These are phyloP conservation scores for Dentipellis sp. DNA, from an alignment of 768 basidiomycete genomes.

Conservation along the genomic window DNA sequence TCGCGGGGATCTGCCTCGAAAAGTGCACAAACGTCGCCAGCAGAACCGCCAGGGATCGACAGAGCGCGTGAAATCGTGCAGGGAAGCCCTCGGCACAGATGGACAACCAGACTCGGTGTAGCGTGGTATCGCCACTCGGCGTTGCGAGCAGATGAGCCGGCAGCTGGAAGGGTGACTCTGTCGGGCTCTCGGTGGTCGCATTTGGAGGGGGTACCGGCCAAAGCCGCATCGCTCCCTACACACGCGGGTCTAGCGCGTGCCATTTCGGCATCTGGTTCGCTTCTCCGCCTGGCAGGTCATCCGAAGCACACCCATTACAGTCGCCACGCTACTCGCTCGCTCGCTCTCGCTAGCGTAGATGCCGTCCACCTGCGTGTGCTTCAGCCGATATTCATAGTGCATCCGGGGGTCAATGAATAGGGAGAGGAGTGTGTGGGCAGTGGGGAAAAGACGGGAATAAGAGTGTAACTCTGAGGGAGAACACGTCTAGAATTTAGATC, in stretches of 20 bases:
- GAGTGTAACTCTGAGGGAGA: no score
- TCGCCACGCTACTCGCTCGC: conserved; percentile 28
- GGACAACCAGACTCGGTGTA: conserved; percentile 42
- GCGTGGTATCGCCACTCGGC: conserved; percentile 39
- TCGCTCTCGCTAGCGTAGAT: conserved; percentile 59
- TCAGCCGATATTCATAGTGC: conserved; percentile 40
- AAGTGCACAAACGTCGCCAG: conserved; percentile 46
- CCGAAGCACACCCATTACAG: conserved; percentile 21
- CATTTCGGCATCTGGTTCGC: conserved; percentile 10
- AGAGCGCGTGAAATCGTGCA: conserved; percentile 25
- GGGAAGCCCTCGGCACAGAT: conserved; percentile 15
- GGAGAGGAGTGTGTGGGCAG: no score
- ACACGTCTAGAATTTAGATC: no score
- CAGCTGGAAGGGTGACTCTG: conserved; percentile 49
- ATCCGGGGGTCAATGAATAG: not conserved
- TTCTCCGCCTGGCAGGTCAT: conserved; percentile 5
- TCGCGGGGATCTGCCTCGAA: conserved; percentile 47
- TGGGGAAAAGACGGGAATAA: no score
- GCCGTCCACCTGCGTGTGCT: conserved; percentile 68
- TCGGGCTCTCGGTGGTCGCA: conserved; percentile 26
- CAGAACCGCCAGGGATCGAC: conserved; percentile 46
- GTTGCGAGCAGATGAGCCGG: conserved; percentile 50
- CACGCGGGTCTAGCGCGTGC: conserved; percentile 25
- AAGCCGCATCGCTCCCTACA: conserved; percentile 41
- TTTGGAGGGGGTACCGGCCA: conserved; percentile 56